Conservation (phyloP, 2,329 filamentous ascomycete genomes). For the Rutstroemia sp. region DNA sequence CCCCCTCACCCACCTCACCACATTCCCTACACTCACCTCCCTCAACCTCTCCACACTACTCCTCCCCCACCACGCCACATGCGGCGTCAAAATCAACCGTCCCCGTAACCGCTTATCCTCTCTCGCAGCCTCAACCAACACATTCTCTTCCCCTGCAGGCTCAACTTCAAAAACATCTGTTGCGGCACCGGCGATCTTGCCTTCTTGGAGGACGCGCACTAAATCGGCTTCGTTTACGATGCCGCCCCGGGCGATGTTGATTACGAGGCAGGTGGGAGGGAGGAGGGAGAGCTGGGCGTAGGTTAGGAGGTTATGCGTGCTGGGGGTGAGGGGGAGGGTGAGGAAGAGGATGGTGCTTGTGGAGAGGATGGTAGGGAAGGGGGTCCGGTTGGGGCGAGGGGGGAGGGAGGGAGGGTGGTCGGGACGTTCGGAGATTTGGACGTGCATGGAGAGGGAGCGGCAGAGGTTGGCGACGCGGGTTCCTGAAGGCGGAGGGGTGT, state of each 20-base stretch:
- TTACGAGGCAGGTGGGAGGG: slow-evolving; percentile 17
- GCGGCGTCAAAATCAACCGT: slow-evolving; percentile 44
- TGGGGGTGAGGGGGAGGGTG: slow-evolving; percentile 17
- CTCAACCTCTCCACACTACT: slow-evolving; percentile 40
- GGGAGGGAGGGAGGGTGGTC: background rate
- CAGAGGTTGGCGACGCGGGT: slow-evolving; percentile 2
- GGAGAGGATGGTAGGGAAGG: slow-evolving; percentile 15
- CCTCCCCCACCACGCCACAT: slow-evolving; percentile 45
- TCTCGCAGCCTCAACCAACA: slow-evolving; percentile 16
- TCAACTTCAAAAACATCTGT: slow-evolving; percentile 29
- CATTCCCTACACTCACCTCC: slow-evolving; percentile 36
- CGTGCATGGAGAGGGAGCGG: slow-evolving; percentile 18
- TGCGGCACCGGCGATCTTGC: slow-evolving; percentile 25
- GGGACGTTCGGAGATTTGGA: slow-evolving; percentile 17
- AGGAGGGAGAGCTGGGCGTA: slow-evolving; percentile 20
- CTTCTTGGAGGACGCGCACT: slow-evolving; percentile 22
- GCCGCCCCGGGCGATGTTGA: slow-evolving; percentile 29
- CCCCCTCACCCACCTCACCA: slow-evolving; percentile 38
- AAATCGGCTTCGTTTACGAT: slow-evolving; percentile 28
- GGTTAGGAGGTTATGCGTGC: slow-evolving; percentile 23
- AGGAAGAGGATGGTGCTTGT: slow-evolving; percentile 19
- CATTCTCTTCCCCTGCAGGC: slow-evolving; percentile 34
- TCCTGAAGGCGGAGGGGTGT: background rate
- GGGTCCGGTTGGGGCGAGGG: slow-evolving; percentile 12
- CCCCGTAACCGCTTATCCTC: slow-evolving; percentile 29